Evolutionary conservation across 306 rosid genomes (phyloP).

Genomic region (Castanea mollissima): DNA sequence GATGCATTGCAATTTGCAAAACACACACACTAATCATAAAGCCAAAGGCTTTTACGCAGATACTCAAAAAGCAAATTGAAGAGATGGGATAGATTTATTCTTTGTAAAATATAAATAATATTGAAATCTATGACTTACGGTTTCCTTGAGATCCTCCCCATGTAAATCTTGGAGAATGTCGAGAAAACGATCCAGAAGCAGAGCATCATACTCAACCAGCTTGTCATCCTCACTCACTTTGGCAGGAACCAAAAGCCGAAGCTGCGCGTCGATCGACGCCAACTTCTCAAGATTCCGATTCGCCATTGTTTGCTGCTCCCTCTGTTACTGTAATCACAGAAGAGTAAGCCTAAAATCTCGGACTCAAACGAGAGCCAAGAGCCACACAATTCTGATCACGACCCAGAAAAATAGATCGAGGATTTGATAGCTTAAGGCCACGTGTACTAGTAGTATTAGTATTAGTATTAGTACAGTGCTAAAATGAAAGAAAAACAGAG

Average conservation of each 20-base stretch:
- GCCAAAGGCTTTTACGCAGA: background rate
- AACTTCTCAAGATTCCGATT: constrained; percentile 74
- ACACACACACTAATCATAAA: no score
- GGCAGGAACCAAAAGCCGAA: constrained; percentile 74
- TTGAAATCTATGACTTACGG: constrained; percentile 51
- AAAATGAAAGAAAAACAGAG: background rate
- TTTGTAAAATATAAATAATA: constrained; percentile 13
- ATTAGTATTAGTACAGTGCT: background rate
- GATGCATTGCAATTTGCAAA: no score
- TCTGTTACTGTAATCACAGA: constrained; percentile 24
- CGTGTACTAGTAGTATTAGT: constrained; percentile 13
- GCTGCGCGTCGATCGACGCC: constrained; percentile 98
- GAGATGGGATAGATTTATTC: background rate
- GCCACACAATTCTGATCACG: constrained; percentile 13
- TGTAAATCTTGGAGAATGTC: constrained; percentile 98
- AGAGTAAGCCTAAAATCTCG: constrained; percentile 21
- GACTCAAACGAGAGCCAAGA: constrained; percentile 32
- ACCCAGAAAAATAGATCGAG: constrained; percentile 14
- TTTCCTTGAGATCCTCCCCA: constrained; percentile 91
- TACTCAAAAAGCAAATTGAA: constrained; percentile 1
- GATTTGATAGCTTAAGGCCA: constrained; percentile 16
- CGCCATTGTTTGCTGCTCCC: constrained; percentile 43
- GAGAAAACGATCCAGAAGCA: constrained; percentile 91
- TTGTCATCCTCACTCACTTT: constrained; percentile 97
- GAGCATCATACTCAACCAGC: constrained; percentile 88